phyloP scores from a whole-genome alignment of 768 basidiomycete genomes.

The Trametes punicea region DNA sequence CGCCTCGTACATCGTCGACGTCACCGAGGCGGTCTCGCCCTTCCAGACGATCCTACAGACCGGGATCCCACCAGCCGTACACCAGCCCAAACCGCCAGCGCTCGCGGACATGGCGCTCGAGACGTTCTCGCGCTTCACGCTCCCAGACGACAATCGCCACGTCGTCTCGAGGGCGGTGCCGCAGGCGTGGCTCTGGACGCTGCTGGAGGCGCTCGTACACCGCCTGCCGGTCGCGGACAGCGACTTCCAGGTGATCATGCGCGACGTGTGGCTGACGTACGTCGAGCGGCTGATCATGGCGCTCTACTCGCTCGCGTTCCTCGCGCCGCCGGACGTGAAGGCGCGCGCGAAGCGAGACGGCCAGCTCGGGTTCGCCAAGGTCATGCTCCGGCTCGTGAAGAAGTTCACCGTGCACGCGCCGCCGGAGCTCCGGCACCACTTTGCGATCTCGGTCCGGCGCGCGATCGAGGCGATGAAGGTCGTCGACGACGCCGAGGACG shows the following conservation, averaged over 20 bases:
- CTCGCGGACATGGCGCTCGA: conserved; percentile 79
- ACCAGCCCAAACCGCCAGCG: conserved; percentile 30
- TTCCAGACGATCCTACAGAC: conserved; percentile 52
- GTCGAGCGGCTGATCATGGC: conserved; percentile 75
- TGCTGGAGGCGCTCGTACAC: conserved; percentile 72
- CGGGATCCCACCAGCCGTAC: conserved; percentile 40
- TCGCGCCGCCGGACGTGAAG: conserved; percentile 76
- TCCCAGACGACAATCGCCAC: conserved; percentile 75
- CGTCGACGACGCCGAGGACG: conserved; percentile 71
- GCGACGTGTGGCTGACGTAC: conserved; percentile 71
- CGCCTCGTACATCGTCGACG: conserved; percentile 73
- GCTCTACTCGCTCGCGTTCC: conserved; percentile 85
- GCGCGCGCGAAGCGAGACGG: conserved; percentile 62
- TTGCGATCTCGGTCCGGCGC: conserved; percentile 56
- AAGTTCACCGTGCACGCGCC: conserved; percentile 51
- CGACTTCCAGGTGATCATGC: conserved; percentile 64
- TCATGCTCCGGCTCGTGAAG: conserved; percentile 71
- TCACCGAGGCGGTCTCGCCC: conserved; percentile 62
- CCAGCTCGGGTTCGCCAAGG: conserved; percentile 60
- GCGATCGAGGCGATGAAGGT: conserved; percentile 76
- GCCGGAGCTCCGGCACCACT: conserved; percentile 51
- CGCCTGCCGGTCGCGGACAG: conserved; percentile 77
- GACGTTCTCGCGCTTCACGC: conserved; percentile 74
- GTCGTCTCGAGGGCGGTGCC: conserved; percentile 63
- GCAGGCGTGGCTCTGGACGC: conserved; percentile 48